phyloP scores from a whole-genome alignment of 225 moss, liverwort and hornwort genomes.

The Straminergon stramineum region DNA sequence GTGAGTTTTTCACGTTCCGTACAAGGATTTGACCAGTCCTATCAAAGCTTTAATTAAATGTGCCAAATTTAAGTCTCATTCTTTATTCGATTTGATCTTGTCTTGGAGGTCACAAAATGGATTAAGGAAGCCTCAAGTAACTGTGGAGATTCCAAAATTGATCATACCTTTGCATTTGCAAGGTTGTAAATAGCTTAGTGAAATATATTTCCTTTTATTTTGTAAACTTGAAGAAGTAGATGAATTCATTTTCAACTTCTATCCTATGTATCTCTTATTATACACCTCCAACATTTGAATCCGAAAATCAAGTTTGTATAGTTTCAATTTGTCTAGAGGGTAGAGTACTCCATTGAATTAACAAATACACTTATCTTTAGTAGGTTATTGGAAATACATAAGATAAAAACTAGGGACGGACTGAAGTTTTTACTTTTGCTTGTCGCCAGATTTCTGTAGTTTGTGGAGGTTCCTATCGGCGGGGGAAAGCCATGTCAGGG shows the following conservation, averaged over 20 bases:
- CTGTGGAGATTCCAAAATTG: not conserved
- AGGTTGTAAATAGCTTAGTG: not conserved
- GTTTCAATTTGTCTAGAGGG: not conserved
- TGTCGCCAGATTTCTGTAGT: slow-evolving; percentile 52
- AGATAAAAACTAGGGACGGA: not conserved
- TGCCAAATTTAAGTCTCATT: not conserved
- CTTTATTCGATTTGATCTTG: not conserved
- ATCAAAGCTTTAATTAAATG: not conserved
- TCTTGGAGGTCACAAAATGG: not conserved
- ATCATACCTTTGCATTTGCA: not conserved
- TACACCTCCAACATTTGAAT: not conserved
- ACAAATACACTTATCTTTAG: not conserved
- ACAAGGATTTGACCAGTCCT: not conserved
- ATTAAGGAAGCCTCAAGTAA: not conserved
- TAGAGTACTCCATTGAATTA: not conserved
- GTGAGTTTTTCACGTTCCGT: slow-evolving; percentile 15
- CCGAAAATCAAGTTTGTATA: not conserved
- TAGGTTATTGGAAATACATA: not conserved
- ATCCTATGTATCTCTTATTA: not conserved
- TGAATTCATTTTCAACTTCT: not conserved
- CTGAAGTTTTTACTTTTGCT: not conserved
- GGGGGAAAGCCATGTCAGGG: slow-evolving; percentile 71
- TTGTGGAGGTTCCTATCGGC: slow-evolving; percentile 93
- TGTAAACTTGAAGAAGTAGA: not conserved
- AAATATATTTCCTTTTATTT: not conserved